These are phyloP conservation scores for Pleomassaria siparia DNA, from an alignment of 2,329 filamentous ascomycete genomes.

Conservation along the genomic window DNA sequence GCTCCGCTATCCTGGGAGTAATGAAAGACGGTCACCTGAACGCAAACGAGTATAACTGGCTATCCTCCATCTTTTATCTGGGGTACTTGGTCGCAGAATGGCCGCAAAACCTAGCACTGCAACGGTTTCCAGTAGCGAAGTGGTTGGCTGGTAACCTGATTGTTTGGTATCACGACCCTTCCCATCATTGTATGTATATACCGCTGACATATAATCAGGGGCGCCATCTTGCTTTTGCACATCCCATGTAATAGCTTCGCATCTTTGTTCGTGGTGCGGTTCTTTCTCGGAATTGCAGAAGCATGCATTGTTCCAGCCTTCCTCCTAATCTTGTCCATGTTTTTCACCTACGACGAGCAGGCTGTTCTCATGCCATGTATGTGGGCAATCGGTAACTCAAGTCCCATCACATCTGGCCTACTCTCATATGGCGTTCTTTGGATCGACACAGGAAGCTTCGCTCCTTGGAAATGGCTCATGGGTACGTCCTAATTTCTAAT, in stretches of 20 bases:
- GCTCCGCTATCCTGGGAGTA: constrained; percentile 34
- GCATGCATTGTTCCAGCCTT: constrained; percentile 58
- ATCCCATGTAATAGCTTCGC: constrained; percentile 29
- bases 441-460: constrained; percentile 40
- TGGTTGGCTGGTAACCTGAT: constrained; percentile 44
- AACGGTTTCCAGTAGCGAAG: constrained; percentile 27
- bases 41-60: constrained; percentile 33
- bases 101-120: constrained; percentile 25
- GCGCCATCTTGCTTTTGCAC: constrained; percentile 33
- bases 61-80: constrained; percentile 15
- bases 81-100: constrained; percentile 26
- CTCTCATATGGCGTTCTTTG: constrained; percentile 35
- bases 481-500: constrained; percentile 14
- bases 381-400: constrained; percentile 44
- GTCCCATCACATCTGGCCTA: constrained; percentile 35
- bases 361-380: constrained; percentile 41
- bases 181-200: not conserved
- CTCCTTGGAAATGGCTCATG: constrained; percentile 46
- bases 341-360: constrained; percentile 33
- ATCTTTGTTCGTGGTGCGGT: constrained; percentile 52
- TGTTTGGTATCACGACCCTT: constrained; percentile 40
- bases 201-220: constrained; percentile 15
- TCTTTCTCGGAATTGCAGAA: constrained; percentile 58
- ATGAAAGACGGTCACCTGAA: constrained; percentile 32
- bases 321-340: constrained; percentile 47